Percentiles rank a stretch among this genome's conserved stretches.
Conservation (phyloP, 495 filamentous ascomycete species). For the Pyronema omphalodes region DNA sequence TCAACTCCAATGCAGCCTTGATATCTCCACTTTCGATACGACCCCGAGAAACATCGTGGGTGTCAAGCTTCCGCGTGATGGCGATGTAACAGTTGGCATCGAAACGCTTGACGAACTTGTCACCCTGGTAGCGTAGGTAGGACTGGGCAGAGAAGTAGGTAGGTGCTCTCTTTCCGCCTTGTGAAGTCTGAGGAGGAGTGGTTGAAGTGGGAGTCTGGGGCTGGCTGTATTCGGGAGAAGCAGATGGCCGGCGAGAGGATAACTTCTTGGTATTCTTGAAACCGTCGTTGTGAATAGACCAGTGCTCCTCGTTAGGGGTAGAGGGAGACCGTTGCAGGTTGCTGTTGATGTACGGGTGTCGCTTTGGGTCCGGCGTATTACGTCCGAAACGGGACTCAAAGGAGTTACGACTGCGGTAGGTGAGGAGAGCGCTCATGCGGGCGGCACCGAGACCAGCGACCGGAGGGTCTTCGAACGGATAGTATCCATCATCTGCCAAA, state of each 20-base stretch:
- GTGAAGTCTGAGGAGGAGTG: background rate
- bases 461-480: slow-evolving; percentile 65
- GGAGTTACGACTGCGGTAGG: slow-evolving; percentile 88
- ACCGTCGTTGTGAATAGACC: slow-evolving; percentile 90
- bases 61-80: slow-evolving; percentile 97
- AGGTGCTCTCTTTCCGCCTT: slow-evolving; percentile 29
- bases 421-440: slow-evolving; percentile 88
- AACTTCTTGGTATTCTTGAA: slow-evolving; percentile 37
- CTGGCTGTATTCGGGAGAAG: background rate
- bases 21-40: slow-evolving; percentile 33
- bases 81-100: slow-evolving; percentile 98
- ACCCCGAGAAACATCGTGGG: slow-evolving; percentile 74
- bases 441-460: slow-evolving; percentile 75
- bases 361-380: slow-evolving; percentile 72
- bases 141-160: slow-evolving; percentile 95
- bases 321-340: slow-evolving; percentile 32
- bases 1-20: slow-evolving; percentile 52
- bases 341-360: slow-evolving; percentile 59
- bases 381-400: slow-evolving; percentile 90
- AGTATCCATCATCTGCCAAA: slow-evolving; percentile 73
- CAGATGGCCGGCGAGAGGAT: slow-evolving; percentile 19
- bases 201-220: background rate
- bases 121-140: slow-evolving; percentile 92
- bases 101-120: slow-evolving; percentile 91
- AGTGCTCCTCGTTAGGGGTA: slow-evolving; percentile 64